phyloP scores from a whole-genome alignment of 2,329 filamentous ascomycete genomes.

The Ambrosiella xylebori region DNA sequence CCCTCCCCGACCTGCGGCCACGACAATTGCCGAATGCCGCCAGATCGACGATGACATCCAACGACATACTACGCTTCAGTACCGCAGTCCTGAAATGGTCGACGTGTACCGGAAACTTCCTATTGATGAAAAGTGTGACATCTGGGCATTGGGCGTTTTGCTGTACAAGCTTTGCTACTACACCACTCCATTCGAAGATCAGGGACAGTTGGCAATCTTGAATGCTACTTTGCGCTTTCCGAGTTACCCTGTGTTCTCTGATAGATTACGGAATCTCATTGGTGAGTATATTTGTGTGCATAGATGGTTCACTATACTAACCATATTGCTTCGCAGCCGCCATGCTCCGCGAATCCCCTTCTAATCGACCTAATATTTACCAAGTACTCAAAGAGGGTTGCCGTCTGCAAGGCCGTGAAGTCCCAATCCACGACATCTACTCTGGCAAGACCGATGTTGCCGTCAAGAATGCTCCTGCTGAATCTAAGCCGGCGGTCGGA shows the following conservation, averaged over 20 bases:
- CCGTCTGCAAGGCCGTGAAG: slow-evolving; percentile 69
- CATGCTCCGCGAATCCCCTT: slow-evolving; percentile 76
- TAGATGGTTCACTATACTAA: neutral
- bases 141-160: slow-evolving; percentile 89
- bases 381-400: slow-evolving; percentile 78
- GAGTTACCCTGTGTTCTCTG: slow-evolving; percentile 73
- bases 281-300: slow-evolving; percentile 31
- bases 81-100: slow-evolving; percentile 95
- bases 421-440: slow-evolving; percentile 82
- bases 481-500: slow-evolving; percentile 45
- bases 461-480: slow-evolving; percentile 34
- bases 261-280: slow-evolving; percentile 76
- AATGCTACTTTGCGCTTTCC: slow-evolving; percentile 93
- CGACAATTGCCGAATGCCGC: slow-evolving; percentile 72
- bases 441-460: slow-evolving; percentile 37
- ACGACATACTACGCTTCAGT: slow-evolving; percentile 91
- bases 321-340: slow-evolving; percentile 37
- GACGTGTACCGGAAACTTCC: slow-evolving; percentile 93
- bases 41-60: slow-evolving; percentile 94
- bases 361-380: slow-evolving; percentile 75
- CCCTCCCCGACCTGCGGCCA: slow-evolving; percentile 65
- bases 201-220: slow-evolving; percentile 90
- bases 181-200: slow-evolving; percentile 94
- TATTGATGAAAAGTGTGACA: slow-evolving; percentile 97
- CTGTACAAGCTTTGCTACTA: slow-evolving; percentile 99